Percentiles rank a stretch among this genome's conserved stretches.
Conservation (phyloP, 495 filamentous ascomycete genomes). For the Aspergillus kassunensis region DNA sequence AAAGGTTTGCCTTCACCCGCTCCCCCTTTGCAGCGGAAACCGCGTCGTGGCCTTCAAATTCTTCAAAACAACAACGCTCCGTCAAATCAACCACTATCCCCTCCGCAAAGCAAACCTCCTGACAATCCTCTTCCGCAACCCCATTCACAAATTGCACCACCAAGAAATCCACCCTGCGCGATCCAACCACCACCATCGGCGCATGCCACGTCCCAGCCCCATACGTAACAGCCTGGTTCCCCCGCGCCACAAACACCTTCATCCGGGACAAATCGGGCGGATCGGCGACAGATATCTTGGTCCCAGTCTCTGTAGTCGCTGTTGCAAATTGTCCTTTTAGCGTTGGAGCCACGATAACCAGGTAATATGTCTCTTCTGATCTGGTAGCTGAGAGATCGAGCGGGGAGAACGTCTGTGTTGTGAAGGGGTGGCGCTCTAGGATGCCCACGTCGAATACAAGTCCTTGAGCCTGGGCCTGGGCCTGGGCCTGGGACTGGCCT, state of each 20-base stretch:
- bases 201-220: slow-evolving; percentile 93
- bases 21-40: slow-evolving; percentile 15
- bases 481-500: too few species aligned
- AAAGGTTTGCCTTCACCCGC: slow-evolving; percentile 30
- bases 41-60: slow-evolving; percentile 28
- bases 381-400: slow-evolving; percentile 52
- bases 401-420: slow-evolving; percentile 88
- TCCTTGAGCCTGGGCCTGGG: slow-evolving; percentile 6
- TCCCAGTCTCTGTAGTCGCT: slow-evolving; percentile 30
- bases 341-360: slow-evolving; percentile 91
- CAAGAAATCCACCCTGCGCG: slow-evolving; percentile 68
- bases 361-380: slow-evolving; percentile 48
- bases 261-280: slow-evolving; percentile 69
- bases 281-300: slow-evolving; percentile 43
- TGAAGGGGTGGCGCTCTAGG: slow-evolving; percentile 91
- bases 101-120: slow-evolving; percentile 65
- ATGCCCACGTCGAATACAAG: slow-evolving; percentile 63
- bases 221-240: slow-evolving; percentile 85
- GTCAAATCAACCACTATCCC: slow-evolving; percentile 32
- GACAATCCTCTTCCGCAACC: slow-evolving; percentile 79
- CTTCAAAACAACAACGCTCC: slow-evolving; percentile 22
- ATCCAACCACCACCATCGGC: slow-evolving; percentile 87
- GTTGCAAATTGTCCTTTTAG: slow-evolving; percentile 30
- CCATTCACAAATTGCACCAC: slow-evolving; percentile 88
- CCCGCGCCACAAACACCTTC: slow-evolving; percentile 75